Conservation (phyloP, 305 asterid genomes). For the Fraxinus dipetala region DNA sequence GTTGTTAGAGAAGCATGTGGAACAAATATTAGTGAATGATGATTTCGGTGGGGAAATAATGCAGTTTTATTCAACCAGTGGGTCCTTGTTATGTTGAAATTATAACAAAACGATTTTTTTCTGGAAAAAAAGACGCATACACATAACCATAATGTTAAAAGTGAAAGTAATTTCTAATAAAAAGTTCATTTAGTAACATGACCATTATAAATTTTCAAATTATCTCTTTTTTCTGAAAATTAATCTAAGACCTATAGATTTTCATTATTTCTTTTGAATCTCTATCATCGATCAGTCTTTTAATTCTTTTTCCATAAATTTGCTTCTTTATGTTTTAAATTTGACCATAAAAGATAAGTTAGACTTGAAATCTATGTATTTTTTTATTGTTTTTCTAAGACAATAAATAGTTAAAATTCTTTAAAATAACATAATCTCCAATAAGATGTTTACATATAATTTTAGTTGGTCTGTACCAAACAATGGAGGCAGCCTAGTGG, state of each 20-base stretch:
- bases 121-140: background rate
- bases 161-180: background rate
- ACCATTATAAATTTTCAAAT: background rate
- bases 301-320: background rate
- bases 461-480: background rate
- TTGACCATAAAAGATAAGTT: background rate
- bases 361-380: background rate
- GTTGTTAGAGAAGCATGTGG: background rate
- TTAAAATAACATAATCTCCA: background rate
- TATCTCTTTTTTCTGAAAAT: background rate
- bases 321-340: background rate
- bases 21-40: background rate
- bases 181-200: background rate
- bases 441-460: background rate
- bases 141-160: background rate
- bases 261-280: background rate
- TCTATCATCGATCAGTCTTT: background rate
- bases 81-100: background rate
- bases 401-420: background rate
- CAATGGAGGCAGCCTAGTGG: background rate
- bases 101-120: background rate
- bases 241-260: background rate
- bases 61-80: background rate
- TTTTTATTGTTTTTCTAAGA: background rate
- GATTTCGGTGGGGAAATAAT: background rate